Conservation (phyloP, 257 asterid genomes). For the Eucommia ulmoides region DNA sequence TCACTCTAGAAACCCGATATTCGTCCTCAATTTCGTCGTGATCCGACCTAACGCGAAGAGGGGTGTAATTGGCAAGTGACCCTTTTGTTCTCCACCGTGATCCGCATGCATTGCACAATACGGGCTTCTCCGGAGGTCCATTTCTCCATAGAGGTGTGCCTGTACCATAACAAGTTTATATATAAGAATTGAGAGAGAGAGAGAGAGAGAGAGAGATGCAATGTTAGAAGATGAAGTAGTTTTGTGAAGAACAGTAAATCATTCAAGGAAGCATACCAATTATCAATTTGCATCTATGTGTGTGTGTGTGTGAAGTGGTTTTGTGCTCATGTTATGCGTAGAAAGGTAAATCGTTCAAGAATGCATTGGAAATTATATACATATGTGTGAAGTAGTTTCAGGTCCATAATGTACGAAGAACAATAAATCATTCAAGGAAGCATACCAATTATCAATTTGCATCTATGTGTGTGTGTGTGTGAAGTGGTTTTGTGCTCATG, state of each 20-base stretch:
- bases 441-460: no score
- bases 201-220: no score
- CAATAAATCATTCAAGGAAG: no score
- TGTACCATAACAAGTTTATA: conserved; percentile 20
- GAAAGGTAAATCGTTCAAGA: not conserved
- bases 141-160: conserved; percentile 99
- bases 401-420: no score
- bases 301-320: no score
- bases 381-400: no score
- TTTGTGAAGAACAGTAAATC: no score
- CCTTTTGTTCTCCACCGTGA: conserved; percentile 99
- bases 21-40: conserved; percentile 68
- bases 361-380: not conserved
- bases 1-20: conserved; percentile 46
- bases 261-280: no score
- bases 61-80: conserved; percentile 75
- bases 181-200: no score
- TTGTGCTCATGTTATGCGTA: not conserved
- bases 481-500: not conserved
- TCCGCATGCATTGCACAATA: conserved; percentile 98
- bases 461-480: no score
- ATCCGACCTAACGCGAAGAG: conserved; percentile 85
- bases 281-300: no score
- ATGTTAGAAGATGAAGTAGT: no score
- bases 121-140: conserved; percentile 99